These are phyloP conservation scores for Cryphonectria parasitica DNA, from an alignment of 2,329 filamentous ascomycete genomes.

Conservation along the genomic window DNA sequence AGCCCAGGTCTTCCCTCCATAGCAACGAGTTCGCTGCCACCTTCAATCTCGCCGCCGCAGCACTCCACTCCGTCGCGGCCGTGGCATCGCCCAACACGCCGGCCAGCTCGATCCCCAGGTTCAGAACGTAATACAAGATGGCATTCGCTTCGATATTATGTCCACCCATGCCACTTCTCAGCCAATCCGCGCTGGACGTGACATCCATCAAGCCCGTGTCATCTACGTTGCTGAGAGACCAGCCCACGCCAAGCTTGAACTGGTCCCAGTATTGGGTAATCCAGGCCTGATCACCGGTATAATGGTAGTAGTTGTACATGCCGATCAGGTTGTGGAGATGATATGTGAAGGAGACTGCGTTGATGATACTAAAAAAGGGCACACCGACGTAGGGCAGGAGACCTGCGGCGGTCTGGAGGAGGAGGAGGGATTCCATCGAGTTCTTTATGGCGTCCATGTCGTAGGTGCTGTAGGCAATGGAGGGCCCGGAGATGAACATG, in stretches of 20 bases:
- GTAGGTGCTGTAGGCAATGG: conserved; percentile 57
- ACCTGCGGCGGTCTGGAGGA: conserved; percentile 42
- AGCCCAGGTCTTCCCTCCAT: conserved; percentile 25
- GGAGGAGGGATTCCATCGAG: conserved; percentile 53
- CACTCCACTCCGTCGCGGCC: conserved; percentile 8
- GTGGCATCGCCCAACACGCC: conserved; percentile 44
- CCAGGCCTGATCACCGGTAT: conserved; percentile 55
- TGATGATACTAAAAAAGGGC: conserved; percentile 40
- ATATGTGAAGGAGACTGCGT: conserved; percentile 53
- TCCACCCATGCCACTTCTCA: conserved; percentile 52
- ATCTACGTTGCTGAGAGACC: conserved; percentile 41
- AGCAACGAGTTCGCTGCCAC: conserved; percentile 23
- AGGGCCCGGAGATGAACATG: conserved; percentile 60
- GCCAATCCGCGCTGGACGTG: conserved; percentile 55
- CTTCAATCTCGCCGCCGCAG: conserved; percentile 22
- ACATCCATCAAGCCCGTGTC: conserved; percentile 51
- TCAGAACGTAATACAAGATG: conserved; percentile 56
- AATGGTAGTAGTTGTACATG: conserved; percentile 61
- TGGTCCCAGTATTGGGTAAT: conserved; percentile 50
- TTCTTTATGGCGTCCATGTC: conserved; percentile 55
- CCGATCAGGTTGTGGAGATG: conserved; percentile 63
- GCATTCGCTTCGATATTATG: conserved; percentile 57
- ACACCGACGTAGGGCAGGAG: conserved; percentile 53
- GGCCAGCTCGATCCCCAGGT: conserved; percentile 51
- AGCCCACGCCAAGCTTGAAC: conserved; percentile 52